Evolutionary conservation across 352 stramenopile genomes (phyloP), one percentile per base, ranked within the genome.

Genomic region (Saprolegnia parasitica): DNA sequence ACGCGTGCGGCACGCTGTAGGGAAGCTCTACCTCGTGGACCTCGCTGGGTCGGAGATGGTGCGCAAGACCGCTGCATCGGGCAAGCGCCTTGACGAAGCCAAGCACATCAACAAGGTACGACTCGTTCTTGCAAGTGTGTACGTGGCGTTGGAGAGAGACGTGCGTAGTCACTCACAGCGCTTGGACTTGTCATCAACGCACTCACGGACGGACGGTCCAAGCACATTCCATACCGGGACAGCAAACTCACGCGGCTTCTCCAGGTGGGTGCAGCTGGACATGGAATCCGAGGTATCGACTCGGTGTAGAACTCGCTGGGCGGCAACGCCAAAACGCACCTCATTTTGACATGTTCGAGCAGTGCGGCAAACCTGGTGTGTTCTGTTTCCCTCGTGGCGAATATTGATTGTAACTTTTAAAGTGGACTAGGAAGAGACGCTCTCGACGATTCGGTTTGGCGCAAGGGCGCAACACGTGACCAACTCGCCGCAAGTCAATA

Each of bases 171-270:
- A 20, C 77, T 92, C 21, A 88, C 84, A 20, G 81, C 82, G 23
- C 68, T 92, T 35, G 82, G 84, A 0, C 86, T 89, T 39, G 82
- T 90, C 21, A 89, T 92, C 72, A 79, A 87, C 62, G 81, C 80
- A 9, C 68, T 92, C 35, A 84, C 76, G 0, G 71, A 81, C 32
- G 76, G 72, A 16, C 83, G 75, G 29, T 40, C 65, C 13, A 75
- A 73, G 45, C 77, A 86, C 64, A 45, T 90, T 45, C 65, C 52
- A 4, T 70, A 70, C 35, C 63, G 63, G 20, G 63, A 70, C 39
- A 70, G 63, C 42, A 70, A 70, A 47, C 54, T 70, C n/a, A 70
- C 63, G 15, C 63, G 63, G 9, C 29, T 70, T 23, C 47, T 70
- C 15, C 63, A 70, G 37, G 63, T 70, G 3, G 13, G n/a, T 49